Evolutionary conservation across 495 filamentous ascomycete genomes (phyloP), one percentile per base, ranked within the genome.

Genomic region (Apiosordaria backusii): DNA sequence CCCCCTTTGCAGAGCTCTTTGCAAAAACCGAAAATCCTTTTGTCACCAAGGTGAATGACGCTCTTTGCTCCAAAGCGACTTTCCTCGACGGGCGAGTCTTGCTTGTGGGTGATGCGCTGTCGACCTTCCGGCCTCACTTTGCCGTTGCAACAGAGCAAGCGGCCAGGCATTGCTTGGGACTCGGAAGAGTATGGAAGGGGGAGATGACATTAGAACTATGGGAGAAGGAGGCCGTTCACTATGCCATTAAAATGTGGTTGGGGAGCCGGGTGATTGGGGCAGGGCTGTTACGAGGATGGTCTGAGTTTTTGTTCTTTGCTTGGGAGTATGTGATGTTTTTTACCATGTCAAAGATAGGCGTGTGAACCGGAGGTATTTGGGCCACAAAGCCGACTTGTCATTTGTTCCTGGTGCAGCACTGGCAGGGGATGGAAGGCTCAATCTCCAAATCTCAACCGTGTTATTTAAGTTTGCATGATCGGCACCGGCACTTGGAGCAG

Each of bases 21-120:
- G 23, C 67, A 0, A 73, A 72, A 35, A 81, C 77, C 1, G 68
- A 74, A 58, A 55, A 68, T n/a, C 79, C 80, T 0, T 85, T 85
- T 65, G 74, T 85, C 4, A 82, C 82, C 55, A 79, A 73, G 19
- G 79, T 86, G 22, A 83, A 74, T 4, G 84, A 86, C 60, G 76
- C 77, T 5, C 65, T 81, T 0, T 71, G 75, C 13, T 68, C 76
- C 0, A 19, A 70, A 54, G 69, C 74, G 18, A 65, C 68, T 7
- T 83, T 80, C 61, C 67, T 76, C 27, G 69, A 75, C 59, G 81
- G 77, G 1, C 77, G 77, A 50, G 74, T 86, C 1, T 63, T 84
- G 7, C 64, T 86, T 35, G 72, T 84, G 7, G 83, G 84, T 16
- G 84, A 87, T 72, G 82, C 82, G 7, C 57, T 85, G 15, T 77